phyloP scores from a whole-genome alignment of 2,329 filamentous ascomycete genomes.

The Plectosphaerella cucumerina region DNA sequence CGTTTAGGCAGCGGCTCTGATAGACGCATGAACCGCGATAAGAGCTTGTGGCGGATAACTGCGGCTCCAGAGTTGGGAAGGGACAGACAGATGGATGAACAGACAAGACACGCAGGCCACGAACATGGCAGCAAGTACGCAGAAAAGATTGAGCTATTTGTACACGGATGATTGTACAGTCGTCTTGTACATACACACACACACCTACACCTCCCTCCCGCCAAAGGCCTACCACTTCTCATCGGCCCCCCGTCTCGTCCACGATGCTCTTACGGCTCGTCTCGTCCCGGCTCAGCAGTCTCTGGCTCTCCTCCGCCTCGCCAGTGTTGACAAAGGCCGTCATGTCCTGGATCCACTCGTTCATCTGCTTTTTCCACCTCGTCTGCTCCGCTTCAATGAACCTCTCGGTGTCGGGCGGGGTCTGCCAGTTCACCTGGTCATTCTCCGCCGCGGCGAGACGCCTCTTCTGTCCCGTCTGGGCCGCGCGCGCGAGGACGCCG shows the following conservation, averaged over 20 bases:
- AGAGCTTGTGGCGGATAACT: background rate
- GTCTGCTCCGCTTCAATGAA: constrained; percentile 30
- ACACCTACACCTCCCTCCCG: too few relatives aligned
- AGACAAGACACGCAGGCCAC: background rate
- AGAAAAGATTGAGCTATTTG: background rate
- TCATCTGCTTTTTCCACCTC: constrained; percentile 25
- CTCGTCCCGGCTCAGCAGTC: constrained; percentile 25
- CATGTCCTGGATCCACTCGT: constrained; percentile 29
- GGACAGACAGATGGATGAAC: too few relatives aligned
- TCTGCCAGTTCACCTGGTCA: constrained; percentile 62
- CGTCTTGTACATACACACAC: too few relatives aligned
- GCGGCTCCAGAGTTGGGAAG: background rate
- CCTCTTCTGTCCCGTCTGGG: constrained; percentile 67
- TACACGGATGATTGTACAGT: constrained; percentile 1
- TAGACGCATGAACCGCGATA: background rate
- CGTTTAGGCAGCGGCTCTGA: background rate
- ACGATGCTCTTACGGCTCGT: too few relatives aligned
- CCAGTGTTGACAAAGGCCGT: constrained; percentile 19
- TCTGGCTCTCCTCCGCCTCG: constrained; percentile 29
- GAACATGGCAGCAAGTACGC: too few relatives aligned
- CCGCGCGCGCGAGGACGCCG: constrained; percentile 80
- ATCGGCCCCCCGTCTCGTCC: too few relatives aligned
- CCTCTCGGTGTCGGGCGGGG: constrained; percentile 34
- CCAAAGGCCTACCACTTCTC: too few relatives aligned
- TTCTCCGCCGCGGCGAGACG: constrained; percentile 58